phyloP scores from a whole-genome alignment of 495 filamentous ascomycete species.

The Aspergillus diversus region DNA sequence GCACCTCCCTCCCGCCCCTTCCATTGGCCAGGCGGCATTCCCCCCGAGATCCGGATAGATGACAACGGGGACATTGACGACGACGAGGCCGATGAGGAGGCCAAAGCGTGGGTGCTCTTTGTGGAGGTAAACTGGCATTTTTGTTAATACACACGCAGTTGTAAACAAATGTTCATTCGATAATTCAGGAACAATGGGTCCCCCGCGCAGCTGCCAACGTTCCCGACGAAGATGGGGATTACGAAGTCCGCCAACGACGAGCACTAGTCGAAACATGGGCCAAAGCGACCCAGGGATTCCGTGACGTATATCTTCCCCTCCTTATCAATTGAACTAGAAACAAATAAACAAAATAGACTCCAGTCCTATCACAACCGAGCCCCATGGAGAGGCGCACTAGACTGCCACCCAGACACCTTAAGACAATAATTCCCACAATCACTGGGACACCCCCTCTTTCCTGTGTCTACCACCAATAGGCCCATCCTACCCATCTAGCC shows the following conservation, averaged over 20 bases:
- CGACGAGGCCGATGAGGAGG: not conserved
- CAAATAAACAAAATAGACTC: not conserved
- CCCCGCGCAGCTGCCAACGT: constrained; percentile 2
- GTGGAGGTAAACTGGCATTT: not conserved
- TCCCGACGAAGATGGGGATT: not conserved
- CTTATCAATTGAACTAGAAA: not conserved
- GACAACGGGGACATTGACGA: constrained; percentile 3
- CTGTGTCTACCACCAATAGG: not conserved
- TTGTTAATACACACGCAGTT: not conserved
- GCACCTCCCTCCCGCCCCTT: not conserved
- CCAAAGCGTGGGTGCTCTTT: not conserved
- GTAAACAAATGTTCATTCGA: not conserved
- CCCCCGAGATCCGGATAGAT: constrained; percentile 6
- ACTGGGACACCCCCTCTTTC: not conserved
- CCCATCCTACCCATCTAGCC: constrained; percentile 3
- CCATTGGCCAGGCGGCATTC: constrained; percentile 2
- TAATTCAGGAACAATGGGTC: constrained; percentile 3
- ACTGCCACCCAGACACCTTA: not conserved
- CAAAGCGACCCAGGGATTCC: not conserved
- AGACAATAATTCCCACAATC: not conserved
- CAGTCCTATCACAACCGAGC: not conserved
- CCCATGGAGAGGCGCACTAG: not conserved
- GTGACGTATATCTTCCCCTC: not conserved
- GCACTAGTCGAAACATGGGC: not conserved
- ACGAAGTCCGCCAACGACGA: constrained; percentile 2